A percentile compares a stretch with the other conserved stretches of the same genome.
These are phyloP conservation scores for Arthrocladium fulminans DNA, from an alignment of 2,329 filamentous ascomycete species.

Conservation along the genomic window DNA sequence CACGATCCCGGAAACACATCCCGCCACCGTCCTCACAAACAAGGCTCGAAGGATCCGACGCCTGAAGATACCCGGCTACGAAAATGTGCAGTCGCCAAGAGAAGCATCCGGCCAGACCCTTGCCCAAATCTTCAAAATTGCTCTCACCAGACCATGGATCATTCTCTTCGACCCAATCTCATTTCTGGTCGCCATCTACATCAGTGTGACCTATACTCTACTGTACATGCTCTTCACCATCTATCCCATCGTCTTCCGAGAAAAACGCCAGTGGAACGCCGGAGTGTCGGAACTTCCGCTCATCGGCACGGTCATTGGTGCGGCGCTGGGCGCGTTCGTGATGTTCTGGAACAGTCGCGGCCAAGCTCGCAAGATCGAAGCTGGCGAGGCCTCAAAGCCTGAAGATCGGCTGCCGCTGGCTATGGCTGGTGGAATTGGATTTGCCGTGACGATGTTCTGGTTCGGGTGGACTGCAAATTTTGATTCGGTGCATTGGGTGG, in stretches of 20 bases:
- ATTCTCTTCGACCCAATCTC: constrained; percentile 46
- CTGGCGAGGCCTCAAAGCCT: constrained; percentile 13
- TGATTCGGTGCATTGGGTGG: constrained; percentile 39
- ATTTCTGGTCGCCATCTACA: constrained; percentile 36
- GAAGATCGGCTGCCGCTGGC: constrained; percentile 42
- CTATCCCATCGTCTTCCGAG: constrained; percentile 45
- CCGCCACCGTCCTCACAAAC: constrained; percentile 42
- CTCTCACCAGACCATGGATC: constrained; percentile 41
- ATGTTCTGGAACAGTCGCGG: constrained; percentile 19
- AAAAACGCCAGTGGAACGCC: constrained; percentile 38
- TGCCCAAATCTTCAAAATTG: constrained; percentile 41
- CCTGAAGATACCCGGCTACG: constrained; percentile 43
- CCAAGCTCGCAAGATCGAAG: constrained; percentile 14
- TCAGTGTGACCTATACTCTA: constrained; percentile 44
- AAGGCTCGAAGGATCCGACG: constrained; percentile 47
- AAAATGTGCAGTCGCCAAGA: constrained; percentile 42
- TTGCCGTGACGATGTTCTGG: constrained; percentile 52
- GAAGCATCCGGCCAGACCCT: constrained; percentile 41
- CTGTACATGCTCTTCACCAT: constrained; percentile 53
- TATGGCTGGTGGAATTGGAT: constrained; percentile 42
- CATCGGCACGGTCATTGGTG: constrained; percentile 44
- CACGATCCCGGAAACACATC: constrained; percentile 51
- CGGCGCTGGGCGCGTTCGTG: constrained; percentile 33
- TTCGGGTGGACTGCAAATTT: constrained; percentile 50
- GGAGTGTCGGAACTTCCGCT: constrained; percentile 42